Evolutionary conservation across 768 basidiomycete species (phyloP), one percentile per base, ranked within the genome.

Genomic region (Naematelia aurantialba): DNA sequence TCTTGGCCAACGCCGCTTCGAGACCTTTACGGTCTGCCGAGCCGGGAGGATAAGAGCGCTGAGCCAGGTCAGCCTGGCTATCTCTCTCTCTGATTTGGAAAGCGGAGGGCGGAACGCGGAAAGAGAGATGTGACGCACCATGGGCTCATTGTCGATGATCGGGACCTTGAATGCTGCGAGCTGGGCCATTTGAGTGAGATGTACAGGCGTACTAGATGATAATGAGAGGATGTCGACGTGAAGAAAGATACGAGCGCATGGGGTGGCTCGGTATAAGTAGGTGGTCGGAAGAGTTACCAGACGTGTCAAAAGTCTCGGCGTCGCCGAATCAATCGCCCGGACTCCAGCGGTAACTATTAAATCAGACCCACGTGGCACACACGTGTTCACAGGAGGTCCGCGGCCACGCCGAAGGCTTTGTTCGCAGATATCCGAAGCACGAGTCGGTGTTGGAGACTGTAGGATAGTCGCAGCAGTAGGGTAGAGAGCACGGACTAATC

Each of bases 121-220:
- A 13, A 4, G 56, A 4, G 30, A 26, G 19, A 1, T 11, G 5
- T 0, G 10, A 74, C 81, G 68, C 68, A 90, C 90, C 88, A 97
- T 88, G 44, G 90, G 89, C 79, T 98, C 96, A 85, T 99, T 99
- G 56, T 88, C 83, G 72, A 92, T 81, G 22, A 78, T 81, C 21
- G 94, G 94, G 58, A 91, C 83, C 74, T 86, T 87, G 85, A 93
- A 96, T 3, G 84, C 68, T 19, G 89, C 91, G 48, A 94, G 85
- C 45, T 69, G 65, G 45, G 75, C 50, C 58, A 59, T 59, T 31
- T 57, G n/a, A n/a, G 34, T 39, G 34, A 39, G 17, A 39, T 39
- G 8, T 8, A 39, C 17, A 17, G 17, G 8, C 8, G 8, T 39
- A 17, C 34, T 39, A 39, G 34, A n/a, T 39, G 34, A 39, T 39